Conservation (phyloP, 1,284 basidiomycete genomes). For the Neolentinus lepideus region DNA sequence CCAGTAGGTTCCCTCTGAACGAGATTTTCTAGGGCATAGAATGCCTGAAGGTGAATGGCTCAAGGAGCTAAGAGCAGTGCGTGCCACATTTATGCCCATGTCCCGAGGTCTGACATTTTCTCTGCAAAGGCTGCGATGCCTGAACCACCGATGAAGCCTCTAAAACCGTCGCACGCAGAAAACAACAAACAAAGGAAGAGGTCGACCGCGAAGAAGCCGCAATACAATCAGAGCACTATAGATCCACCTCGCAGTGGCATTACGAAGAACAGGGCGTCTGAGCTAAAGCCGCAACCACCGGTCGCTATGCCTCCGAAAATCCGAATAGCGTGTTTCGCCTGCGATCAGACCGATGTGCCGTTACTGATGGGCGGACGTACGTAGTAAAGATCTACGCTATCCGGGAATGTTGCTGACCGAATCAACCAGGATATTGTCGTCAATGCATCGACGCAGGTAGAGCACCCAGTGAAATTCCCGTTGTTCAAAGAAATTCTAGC, state of each 20-base stretch:
- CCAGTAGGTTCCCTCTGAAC: conserved; percentile 28
- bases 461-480: neutral
- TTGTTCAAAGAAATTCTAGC: too few relatives aligned
- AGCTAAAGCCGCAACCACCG: conserved; percentile 14
- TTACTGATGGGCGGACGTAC: conserved; percentile 63
- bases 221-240: neutral
- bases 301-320: conserved; percentile 16
- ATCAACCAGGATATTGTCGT: conserved; percentile 44
- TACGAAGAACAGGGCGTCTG: conserved; percentile 16
- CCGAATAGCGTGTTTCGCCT: conserved; percentile 49
- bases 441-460: conserved; percentile 31
- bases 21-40: conserved; percentile 50
- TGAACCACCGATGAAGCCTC: conserved; percentile 43
- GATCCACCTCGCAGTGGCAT: conserved; percentile 13
- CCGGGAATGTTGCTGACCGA: conserved; percentile 6
- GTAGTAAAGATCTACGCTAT: conserved; percentile 19
- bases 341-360: conserved; percentile 61
- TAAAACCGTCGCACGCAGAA: conserved; percentile 27
- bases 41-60: conserved; percentile 48
- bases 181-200: conserved; percentile 12
- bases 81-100: conserved; percentile 8
- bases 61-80: conserved; percentile 49
- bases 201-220: conserved; percentile 17
- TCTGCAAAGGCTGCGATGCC: conserved; percentile 36
- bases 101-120: neutral